Conservation (phyloP, 2,329 filamentous ascomycete species). For the Ophiostoma ips region DNA sequence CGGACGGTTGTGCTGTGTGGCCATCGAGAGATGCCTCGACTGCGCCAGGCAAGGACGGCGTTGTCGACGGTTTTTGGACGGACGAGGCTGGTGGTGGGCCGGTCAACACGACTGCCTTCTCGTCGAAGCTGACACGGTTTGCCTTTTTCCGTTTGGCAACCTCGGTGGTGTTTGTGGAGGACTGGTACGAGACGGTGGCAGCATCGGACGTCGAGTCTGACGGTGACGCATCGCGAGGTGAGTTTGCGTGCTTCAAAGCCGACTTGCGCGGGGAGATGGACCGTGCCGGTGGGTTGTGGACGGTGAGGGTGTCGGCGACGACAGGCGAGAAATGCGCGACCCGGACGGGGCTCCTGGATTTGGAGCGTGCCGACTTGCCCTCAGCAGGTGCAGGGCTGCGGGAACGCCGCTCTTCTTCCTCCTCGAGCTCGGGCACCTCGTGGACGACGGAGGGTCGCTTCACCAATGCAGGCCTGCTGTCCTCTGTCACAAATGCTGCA, state of each 20-base stretch:
- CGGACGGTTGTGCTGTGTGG: background rate
- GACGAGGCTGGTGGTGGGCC: conserved; percentile 14
- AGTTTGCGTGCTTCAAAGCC: conserved; percentile 53
- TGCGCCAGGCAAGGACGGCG: conserved; percentile 3
- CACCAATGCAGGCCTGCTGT: conserved; percentile 2
- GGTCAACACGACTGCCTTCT: conserved; percentile 29
- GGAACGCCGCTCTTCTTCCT: conserved; percentile 13
- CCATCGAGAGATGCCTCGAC: conserved; percentile 3
- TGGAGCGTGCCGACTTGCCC: conserved; percentile 28
- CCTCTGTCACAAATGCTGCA: background rate
- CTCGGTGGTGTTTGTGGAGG: too few species aligned
- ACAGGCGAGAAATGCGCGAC: conserved; percentile 52
- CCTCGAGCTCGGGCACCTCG: conserved; percentile 24
- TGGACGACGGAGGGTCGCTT: conserved; percentile 25
- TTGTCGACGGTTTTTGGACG: background rate
- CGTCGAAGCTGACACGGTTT: conserved; percentile 67
- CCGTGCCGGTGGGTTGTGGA: conserved; percentile 56
- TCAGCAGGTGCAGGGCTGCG: background rate
- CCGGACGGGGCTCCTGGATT: conserved; percentile 49
- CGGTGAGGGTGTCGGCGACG: conserved; percentile 32
- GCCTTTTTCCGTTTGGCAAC: conserved; percentile 41
- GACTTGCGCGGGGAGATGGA: conserved; percentile 67
- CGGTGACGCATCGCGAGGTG: conserved; percentile 38
- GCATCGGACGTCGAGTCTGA: conserved; percentile 34
- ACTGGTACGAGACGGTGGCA: background rate